Conservation (phyloP, 1,284 basidiomycete genomes). For the Leccinum olivaceoglutinosum region DNA sequence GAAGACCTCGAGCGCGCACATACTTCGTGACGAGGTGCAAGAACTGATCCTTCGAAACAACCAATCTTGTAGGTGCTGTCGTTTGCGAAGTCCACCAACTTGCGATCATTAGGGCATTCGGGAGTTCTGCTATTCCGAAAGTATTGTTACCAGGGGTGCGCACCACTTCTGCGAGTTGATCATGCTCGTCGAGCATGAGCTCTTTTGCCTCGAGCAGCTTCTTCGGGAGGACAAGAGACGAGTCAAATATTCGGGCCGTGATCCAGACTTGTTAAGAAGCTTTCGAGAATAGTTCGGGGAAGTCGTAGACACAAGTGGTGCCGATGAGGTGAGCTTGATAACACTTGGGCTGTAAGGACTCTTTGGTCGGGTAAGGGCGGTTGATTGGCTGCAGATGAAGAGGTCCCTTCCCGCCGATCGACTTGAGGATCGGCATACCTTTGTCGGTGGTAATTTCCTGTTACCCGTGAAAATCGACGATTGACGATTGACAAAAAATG, state of each 20-base stretch:
- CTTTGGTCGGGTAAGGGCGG: slow-evolving; percentile 92
- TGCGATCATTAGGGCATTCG: slow-evolving; percentile 88
- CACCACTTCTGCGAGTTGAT: slow-evolving; percentile 85
- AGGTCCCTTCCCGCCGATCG: too few species aligned
- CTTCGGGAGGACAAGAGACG: slow-evolving; percentile 63
- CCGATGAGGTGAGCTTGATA: slow-evolving; percentile 99
- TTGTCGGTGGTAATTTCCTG: too few species aligned
- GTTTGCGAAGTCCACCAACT: slow-evolving; percentile 89
- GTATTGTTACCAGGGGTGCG: slow-evolving; percentile 91
- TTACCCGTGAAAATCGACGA: too few species aligned
- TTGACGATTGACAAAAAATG: too few species aligned
- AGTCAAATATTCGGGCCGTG: slow-evolving; percentile 60
- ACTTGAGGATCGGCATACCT: too few species aligned
- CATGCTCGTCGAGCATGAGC: slow-evolving; percentile 91
- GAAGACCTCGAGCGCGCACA: slow-evolving; percentile 83
- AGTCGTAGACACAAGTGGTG: slow-evolving; percentile 98
- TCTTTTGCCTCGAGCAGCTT: slow-evolving; percentile 61
- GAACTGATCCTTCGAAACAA: slow-evolving; percentile 98
- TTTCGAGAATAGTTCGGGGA: slow-evolving; percentile 83
- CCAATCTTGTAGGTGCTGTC: slow-evolving; percentile 99
- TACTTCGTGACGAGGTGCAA: slow-evolving; percentile 95
- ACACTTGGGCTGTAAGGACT: slow-evolving; percentile 96
- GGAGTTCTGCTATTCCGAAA: slow-evolving; percentile 86
- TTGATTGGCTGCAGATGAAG: slow-evolving; percentile 86
- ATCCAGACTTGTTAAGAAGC: slow-evolving; percentile 85